Evolutionary conservation across 257 asterid genomes (phyloP), one percentile per base, ranked within the genome.

Genomic region (Leptodermis oblonga): DNA sequence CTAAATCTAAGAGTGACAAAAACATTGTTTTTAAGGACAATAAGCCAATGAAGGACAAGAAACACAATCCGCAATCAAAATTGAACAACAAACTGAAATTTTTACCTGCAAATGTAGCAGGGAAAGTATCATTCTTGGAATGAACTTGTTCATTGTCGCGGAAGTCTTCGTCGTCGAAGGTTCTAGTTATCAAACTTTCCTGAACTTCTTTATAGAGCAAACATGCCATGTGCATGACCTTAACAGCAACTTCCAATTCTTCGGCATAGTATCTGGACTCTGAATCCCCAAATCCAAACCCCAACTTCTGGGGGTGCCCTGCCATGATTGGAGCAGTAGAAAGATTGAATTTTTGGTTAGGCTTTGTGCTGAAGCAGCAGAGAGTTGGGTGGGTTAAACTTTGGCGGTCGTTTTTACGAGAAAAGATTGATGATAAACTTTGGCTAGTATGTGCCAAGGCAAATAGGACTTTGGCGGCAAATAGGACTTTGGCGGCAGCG

Each of bases 201-300:
- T 88, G 97, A 69, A 88, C 84, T 70, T 76, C 76, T 74, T 82
- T 82, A 70, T 94, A 90, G 34, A 88, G 83, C 84, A 83, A 77
- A 48, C 84, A 83, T 23, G 97, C 92, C 96, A 90, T 72, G 55
- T 90, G 97, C 28, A 90, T 96, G 25, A 94, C 97, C 79, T 85
- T 90, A 10, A 88, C 97, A 1, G 94, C 96, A 26, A 90, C 78
- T 71, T 86, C 87, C 78, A 88, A 26, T 63, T 90, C 96, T 28
- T 70, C 25, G 46, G 85, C 69, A 58, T 70, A 82, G 54, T 69
- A 64, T 1, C 64, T 78, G 52, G 69, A 14, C 11, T 68, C 69
- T 75, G 63, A 49, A 33, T 82, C 43, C 14, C 58, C 83, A 49
- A 74, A 48, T 30, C 59, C 59, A 7, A n/a, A n/a, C n/a, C 73